Percentiles rank a stretch among this genome's conserved stretches.
phyloP scores from a whole-genome alignment of 495 filamentous ascomycete species.

The Hypoxylon perforatum region DNA sequence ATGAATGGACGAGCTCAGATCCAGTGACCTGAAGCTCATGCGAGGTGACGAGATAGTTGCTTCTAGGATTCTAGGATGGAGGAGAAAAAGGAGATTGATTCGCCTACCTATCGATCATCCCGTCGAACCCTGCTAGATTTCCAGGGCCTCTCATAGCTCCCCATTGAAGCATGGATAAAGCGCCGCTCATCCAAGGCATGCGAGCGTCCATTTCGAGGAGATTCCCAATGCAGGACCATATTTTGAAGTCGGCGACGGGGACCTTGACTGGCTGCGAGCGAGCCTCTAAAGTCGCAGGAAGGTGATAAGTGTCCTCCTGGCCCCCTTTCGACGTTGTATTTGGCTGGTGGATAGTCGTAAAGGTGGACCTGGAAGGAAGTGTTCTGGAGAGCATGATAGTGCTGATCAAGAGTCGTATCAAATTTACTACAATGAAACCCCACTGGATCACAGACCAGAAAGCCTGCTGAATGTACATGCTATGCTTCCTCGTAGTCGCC shows the following conservation, averaged over 20 bases:
- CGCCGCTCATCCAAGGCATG: constrained; percentile 87
- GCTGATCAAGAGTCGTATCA: constrained; percentile 69
- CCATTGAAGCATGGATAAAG: constrained; percentile 77
- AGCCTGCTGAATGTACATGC: constrained; percentile 53
- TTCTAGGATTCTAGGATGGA: constrained; percentile 20
- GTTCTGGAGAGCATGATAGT: constrained; percentile 62
- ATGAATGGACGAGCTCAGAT: constrained; percentile 47
- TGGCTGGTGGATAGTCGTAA: constrained; percentile 14
- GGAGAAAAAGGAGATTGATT: constrained; percentile 43
- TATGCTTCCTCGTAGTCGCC: constrained; percentile 46
- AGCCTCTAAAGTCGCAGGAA: constrained; percentile 9
- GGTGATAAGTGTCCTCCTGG: constrained; percentile 21
- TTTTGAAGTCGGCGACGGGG: constrained; percentile 78
- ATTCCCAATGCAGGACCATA: constrained; percentile 75
- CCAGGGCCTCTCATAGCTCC: constrained; percentile 76
- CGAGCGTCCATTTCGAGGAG: constrained; percentile 75
- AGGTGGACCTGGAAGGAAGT: constrained; percentile 52
- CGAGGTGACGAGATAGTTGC: constrained; percentile 48
- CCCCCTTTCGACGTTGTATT: constrained; percentile 22
- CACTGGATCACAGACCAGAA: constrained; percentile 80
- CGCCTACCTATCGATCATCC: constrained; percentile 89
- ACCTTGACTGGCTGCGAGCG: constrained; percentile 59
- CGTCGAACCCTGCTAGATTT: constrained; percentile 75
- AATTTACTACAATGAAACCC: constrained; percentile 71
- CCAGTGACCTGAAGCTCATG: constrained; percentile 56